A percentile compares a stretch with the other conserved stretches of the same genome.
Evolutionary conservation across 2,329 filamentous ascomycete genomes (phyloP).

Genomic region (Leptodontidium sp.): DNA sequence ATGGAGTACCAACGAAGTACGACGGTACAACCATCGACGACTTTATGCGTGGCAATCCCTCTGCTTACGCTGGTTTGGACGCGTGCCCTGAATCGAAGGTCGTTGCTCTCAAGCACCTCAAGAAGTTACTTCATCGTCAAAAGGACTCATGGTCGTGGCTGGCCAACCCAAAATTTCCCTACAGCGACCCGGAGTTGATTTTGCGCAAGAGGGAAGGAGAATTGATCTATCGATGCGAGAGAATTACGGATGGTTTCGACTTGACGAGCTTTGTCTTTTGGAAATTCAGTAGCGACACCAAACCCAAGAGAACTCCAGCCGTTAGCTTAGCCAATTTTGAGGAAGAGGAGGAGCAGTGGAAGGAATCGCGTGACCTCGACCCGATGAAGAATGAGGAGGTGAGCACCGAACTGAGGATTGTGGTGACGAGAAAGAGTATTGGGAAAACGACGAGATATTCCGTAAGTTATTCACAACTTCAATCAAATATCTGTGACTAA

Average conservation of each 20-base stretch:
- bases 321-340: neutral
- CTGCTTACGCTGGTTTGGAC: slow-evolving; percentile 7
- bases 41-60: neutral
- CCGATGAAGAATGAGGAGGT: neutral
- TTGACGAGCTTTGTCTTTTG: slow-evolving; percentile 13
- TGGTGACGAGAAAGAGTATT: neutral
- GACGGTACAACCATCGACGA: neutral
- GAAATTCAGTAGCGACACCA: neutral
- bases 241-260: slow-evolving; percentile 11
- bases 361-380: neutral
- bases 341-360: neutral
- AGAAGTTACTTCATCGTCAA: neutral
- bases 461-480: neutral
- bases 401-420: neutral
- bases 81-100: slow-evolving; percentile 11
- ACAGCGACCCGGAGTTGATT: neutral
- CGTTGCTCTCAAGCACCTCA: slow-evolving; percentile 18
- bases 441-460: neutral
- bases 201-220: neutral
- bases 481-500: neutral
- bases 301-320: neutral
- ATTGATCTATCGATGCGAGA: slow-evolving; percentile 6
- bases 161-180: neutral
- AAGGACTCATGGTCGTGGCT: slow-evolving; percentile 8
- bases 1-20: neutral